Percentiles rank a stretch among this genome's conserved stretches.
phyloP scores from a whole-genome alignment of 257 asterid genomes.

The Echites panduratus region DNA sequence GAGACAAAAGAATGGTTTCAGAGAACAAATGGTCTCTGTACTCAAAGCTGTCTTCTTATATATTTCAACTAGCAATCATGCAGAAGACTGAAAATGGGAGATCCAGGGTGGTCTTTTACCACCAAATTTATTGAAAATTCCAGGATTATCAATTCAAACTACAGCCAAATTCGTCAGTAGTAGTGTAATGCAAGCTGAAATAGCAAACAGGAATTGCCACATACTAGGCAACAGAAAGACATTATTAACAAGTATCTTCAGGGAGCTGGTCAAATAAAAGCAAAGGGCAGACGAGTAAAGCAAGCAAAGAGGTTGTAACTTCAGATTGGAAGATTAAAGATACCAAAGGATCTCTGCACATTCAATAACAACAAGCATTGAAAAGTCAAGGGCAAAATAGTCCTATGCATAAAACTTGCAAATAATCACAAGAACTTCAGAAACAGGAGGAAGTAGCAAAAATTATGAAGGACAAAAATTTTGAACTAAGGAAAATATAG shows the following conservation, averaged over 20 bases:
- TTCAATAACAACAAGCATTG: no score
- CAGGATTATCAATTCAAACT: not conserved
- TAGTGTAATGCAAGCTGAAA: not conserved
- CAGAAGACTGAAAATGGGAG: not conserved
- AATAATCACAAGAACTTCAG: conserved; percentile 26
- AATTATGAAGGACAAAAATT: not conserved
- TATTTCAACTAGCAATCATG: not conserved
- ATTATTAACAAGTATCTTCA: not conserved
- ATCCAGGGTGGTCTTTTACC: not conserved
- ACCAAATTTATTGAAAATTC: not conserved
- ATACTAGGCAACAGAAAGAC: not conserved
- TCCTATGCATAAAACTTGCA: no score
- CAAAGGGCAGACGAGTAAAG: not conserved
- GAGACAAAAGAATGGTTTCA: not conserved
- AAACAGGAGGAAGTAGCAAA: not conserved
- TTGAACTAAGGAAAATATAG: not conserved
- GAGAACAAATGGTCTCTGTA: not conserved
- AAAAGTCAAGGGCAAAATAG: no score
- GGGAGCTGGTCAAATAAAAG: not conserved
- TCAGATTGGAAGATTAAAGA: not conserved
- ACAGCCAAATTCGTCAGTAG: not conserved
- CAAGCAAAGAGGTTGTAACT: conserved; percentile 3
- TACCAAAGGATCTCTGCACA: not conserved
- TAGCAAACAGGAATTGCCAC: not conserved
- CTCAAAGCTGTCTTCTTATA: not conserved